A percentile compares a stretch with the other conserved stretches of the same genome.
Evolutionary conservation across 495 filamentous ascomycete genomes (phyloP).

Genomic region (Lasiosphaeria hispida): DNA sequence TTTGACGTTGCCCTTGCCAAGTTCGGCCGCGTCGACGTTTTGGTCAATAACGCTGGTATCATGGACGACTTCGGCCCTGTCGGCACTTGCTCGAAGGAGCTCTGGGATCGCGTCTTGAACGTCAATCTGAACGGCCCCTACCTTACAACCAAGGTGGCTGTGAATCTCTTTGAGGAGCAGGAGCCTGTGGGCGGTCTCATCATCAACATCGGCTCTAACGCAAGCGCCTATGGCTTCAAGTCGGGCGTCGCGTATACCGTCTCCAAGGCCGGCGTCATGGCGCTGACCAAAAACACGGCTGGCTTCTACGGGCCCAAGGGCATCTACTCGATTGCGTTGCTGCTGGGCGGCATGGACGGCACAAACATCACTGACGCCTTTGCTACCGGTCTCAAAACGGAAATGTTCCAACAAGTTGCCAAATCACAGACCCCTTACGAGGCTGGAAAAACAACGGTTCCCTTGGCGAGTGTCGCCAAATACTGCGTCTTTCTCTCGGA

Average conservation of each 20-base stretch:
- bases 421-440: slow-evolving; percentile 24
- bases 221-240: slow-evolving; percentile 30
- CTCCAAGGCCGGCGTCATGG: slow-evolving; percentile 54
- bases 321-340: slow-evolving; percentile 55
- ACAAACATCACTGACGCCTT: slow-evolving; percentile 56
- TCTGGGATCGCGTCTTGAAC: slow-evolving; percentile 58
- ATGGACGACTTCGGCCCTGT: slow-evolving; percentile 56
- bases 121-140: slow-evolving; percentile 61
- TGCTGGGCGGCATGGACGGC: slow-evolving; percentile 55
- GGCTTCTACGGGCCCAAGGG: slow-evolving; percentile 56
- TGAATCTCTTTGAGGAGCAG: slow-evolving; percentile 44
- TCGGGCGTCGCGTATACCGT: slow-evolving; percentile 56
- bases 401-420: slow-evolving; percentile 37
- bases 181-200: slow-evolving; percentile 36
- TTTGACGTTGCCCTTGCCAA: slow-evolving; percentile 31
- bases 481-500: slow-evolving; percentile 44
- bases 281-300: slow-evolving; percentile 63
- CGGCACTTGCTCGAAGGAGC: slow-evolving; percentile 45
- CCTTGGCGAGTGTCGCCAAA: slow-evolving; percentile 36
- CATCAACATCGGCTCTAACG: slow-evolving; percentile 49
- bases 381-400: slow-evolving; percentile 41
- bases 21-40: slow-evolving; percentile 46
- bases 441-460: slow-evolving; percentile 20
- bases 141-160: slow-evolving; percentile 50
- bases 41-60: slow-evolving; percentile 53